Evolutionary conservation across 306 rosid species (phyloP).

Genomic region (Castanospermum australe): DNA sequence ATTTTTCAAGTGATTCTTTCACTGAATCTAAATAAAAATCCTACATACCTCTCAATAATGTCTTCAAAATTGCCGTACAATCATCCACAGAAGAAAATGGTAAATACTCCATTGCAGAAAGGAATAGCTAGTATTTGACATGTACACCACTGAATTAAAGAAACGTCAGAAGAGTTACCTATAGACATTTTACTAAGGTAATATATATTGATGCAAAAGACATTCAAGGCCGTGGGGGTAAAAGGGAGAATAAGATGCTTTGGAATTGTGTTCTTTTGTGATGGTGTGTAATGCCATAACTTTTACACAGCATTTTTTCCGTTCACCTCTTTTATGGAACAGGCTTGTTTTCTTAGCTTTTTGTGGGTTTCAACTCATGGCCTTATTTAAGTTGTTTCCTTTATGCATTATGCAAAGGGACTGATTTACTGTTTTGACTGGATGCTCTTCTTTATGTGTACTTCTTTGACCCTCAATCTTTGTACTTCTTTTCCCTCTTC

Average conservation of each 20-base stretch:
- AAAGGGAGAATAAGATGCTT: too few species aligned
- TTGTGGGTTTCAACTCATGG: neutral
- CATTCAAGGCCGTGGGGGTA: too few species aligned
- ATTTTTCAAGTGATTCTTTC: neutral
- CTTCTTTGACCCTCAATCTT: neutral
- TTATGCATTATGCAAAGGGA: neutral
- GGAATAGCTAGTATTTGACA: conserved; percentile 87
- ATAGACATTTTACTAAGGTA: neutral
- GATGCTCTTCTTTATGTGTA: neutral
- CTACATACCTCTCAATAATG: conserved; percentile 75
- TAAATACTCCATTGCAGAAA: conserved; percentile 90
- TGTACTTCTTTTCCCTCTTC: neutral
- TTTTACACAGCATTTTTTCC: neutral
- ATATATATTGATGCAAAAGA: neutral
- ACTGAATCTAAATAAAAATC: neutral
- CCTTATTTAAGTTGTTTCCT: neutral
- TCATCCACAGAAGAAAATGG: conserved; percentile 74
- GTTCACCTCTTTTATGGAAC: neutral
- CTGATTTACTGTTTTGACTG: neutral
- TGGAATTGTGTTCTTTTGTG: too few species aligned
- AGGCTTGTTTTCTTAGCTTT: neutral
- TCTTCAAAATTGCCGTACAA: conserved; percentile 91
- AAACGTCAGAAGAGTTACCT: conserved; percentile 21
- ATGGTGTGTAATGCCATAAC: neutral
- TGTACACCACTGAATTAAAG: conserved; percentile 60